Evolutionary conservation across 306 rosid species (phyloP).

Genomic region (Trifolium dubium): DNA sequence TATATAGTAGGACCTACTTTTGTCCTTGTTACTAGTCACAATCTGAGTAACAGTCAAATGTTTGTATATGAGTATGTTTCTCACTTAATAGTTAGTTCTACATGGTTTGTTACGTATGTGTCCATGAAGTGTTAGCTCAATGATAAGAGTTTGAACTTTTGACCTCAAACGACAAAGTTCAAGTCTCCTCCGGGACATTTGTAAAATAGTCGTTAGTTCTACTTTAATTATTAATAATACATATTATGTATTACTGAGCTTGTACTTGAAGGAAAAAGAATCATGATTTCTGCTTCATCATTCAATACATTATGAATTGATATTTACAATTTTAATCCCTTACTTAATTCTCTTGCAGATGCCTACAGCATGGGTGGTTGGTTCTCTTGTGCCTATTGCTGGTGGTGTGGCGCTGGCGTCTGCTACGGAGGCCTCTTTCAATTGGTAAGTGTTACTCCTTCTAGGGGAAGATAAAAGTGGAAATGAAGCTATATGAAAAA

Average conservation of each 20-base stretch:
- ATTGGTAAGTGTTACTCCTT: conserved; percentile 61
- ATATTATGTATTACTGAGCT: not conserved
- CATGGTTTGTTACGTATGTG: conserved; percentile 13
- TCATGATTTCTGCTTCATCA: not conserved
- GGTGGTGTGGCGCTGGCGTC: conserved; percentile 95
- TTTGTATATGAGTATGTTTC: not conserved
- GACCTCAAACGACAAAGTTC: not conserved
- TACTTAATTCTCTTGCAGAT: conserved; percentile 48
- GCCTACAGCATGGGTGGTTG: conserved; percentile 84
- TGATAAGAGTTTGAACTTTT: not conserved
- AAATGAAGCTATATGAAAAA: not conserved
- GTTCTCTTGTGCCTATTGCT: conserved; percentile 81
- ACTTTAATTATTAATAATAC: not conserved
- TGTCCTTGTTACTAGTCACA: not conserved
- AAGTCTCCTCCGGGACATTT: not conserved
- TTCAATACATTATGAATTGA: not conserved
- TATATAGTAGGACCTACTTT: not conserved
- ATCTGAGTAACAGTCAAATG: not conserved
- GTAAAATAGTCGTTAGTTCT: not conserved
- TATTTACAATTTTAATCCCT: conserved; percentile 24
- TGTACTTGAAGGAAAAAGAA: not conserved
- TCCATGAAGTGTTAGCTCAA: not conserved
- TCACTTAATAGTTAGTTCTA: not conserved
- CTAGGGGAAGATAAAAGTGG: not conserved
- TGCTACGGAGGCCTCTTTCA: conserved; percentile 86